A percentile compares a stretch with the other conserved stretches of the same genome.
Evolutionary conservation across 1,284 basidiomycete genomes (phyloP).

Genomic region (Wallemia hederae): DNA sequence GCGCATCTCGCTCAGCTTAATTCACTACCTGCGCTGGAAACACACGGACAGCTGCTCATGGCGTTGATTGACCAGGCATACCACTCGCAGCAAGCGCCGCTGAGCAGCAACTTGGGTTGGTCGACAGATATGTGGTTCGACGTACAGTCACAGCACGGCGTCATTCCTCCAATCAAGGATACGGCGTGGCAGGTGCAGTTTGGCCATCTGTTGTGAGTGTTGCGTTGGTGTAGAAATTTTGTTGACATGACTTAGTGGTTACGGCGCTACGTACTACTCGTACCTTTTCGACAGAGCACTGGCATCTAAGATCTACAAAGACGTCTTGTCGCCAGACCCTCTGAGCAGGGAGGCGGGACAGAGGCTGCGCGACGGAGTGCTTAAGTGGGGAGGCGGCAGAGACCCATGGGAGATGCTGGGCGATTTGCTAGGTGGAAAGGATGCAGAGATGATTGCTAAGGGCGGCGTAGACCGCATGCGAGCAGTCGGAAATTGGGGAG

Average conservation of each 20-base stretch:
- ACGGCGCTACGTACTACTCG: conserved; percentile 90
- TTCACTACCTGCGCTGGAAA: conserved; percentile 31
- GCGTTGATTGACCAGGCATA: conserved; percentile 70
- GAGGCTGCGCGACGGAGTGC: conserved; percentile 40
- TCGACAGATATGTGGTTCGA: conserved; percentile 32
- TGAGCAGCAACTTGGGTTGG: conserved; percentile 29
- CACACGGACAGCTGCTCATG: conserved; percentile 69
- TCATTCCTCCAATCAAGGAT: conserved; percentile 47
- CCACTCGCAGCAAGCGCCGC: conserved; percentile 37
- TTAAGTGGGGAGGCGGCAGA: conserved; percentile 58
- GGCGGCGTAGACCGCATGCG: conserved; percentile 63
- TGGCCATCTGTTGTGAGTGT: conserved; percentile 42
- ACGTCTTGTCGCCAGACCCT: conserved; percentile 40
- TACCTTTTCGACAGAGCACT: conserved; percentile 91
- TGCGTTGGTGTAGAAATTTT: background rate
- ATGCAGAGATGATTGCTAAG: conserved; percentile 19
- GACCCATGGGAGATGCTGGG: conserved; percentile 85
- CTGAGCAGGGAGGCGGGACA: conserved; percentile 39
- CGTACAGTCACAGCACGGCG: conserved; percentile 35
- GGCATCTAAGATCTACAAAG: conserved; percentile 58
- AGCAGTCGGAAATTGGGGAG: conserved; percentile 57
- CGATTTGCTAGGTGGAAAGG: conserved; percentile 33
- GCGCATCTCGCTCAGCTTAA: conserved; percentile 16
- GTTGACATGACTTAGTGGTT: conserved; percentile 25
- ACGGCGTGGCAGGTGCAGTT: conserved; percentile 89